Evolutionary conservation across 345 rosid genomes (phyloP).

Genomic region (Aegle marmelos): DNA sequence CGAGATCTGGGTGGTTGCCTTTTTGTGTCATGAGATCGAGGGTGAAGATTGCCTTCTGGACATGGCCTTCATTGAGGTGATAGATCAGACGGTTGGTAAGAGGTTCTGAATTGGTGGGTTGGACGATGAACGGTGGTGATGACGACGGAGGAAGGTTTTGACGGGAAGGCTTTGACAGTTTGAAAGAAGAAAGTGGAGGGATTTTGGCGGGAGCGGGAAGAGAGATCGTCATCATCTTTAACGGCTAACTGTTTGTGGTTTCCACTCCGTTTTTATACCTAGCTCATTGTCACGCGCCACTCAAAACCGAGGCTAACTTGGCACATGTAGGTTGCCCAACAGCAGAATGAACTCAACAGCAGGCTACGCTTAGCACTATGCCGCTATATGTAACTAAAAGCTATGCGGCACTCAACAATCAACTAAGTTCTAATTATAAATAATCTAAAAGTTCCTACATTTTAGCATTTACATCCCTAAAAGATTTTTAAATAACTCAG

Average conservation of each 20-base stretch:
- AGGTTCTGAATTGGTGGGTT: slow-evolving; percentile 5
- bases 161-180: slow-evolving; percentile 25
- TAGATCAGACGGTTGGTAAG: slow-evolving; percentile 38
- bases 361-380: no score
- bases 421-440: no score
- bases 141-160: slow-evolving; percentile 18
- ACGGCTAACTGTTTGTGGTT: slow-evolving; percentile 19
- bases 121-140: slow-evolving; percentile 8
- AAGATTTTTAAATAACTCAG: no score
- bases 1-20: slow-evolving; percentile 44
- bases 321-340: no score
- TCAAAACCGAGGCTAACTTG: no score
- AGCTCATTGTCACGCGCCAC: no score
- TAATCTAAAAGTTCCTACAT: no score
- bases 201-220: slow-evolving; percentile 46
- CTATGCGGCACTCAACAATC: no score
- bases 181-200: slow-evolving; percentile 19
- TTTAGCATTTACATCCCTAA: no score
- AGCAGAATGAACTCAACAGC: no score
- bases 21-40: slow-evolving; percentile 43
- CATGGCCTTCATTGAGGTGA: slow-evolving; percentile 52
- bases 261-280: background rate
- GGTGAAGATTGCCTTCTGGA: slow-evolving; percentile 52
- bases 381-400: no score
- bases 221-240: slow-evolving; percentile 29